Percentiles rank a stretch among this genome's conserved stretches.
Evolutionary conservation across 805 yeast species (phyloP).

Genomic region (Brettanomyces anomalus): DNA sequence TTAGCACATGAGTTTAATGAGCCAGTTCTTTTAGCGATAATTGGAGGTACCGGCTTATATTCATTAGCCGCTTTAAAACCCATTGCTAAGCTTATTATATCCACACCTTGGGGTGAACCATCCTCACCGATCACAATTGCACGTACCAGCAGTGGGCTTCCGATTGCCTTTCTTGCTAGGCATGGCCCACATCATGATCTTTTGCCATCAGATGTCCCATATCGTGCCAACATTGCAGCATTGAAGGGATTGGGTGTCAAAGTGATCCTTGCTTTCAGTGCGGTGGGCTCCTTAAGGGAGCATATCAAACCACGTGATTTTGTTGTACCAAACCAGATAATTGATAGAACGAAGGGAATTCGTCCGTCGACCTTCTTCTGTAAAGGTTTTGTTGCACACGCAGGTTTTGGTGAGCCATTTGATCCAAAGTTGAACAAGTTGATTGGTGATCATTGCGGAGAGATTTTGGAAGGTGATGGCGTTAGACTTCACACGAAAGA

Average conservation of each 20-base stretch:
- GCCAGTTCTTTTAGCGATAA: slow-evolving; percentile 75
- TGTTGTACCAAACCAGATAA: slow-evolving; percentile 92
- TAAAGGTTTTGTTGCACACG: slow-evolving; percentile 92
- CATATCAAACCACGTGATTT: slow-evolving; percentile 92
- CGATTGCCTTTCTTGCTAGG: slow-evolving; percentile 89
- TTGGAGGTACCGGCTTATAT: slow-evolving; percentile 98
- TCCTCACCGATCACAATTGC: slow-evolving; percentile 90
- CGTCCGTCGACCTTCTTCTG: slow-evolving; percentile 86
- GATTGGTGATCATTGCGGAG: slow-evolving; percentile 46
- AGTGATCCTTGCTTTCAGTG: slow-evolving; percentile 85
- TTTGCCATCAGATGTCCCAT: slow-evolving; percentile 88
- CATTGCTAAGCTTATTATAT: slow-evolving; percentile 70
- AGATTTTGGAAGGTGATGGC: slow-evolving; percentile 47
- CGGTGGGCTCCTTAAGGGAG: slow-evolving; percentile 90
- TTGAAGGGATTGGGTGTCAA: slow-evolving; percentile 79
- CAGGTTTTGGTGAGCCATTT: slow-evolving; percentile 95
- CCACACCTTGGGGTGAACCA: slow-evolving; percentile 97
- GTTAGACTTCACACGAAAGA: slow-evolving; percentile 57
- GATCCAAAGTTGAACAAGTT: slow-evolving; percentile 63
- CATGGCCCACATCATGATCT: slow-evolving; percentile 88
- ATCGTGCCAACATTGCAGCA: slow-evolving; percentile 93
- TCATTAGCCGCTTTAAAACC: slow-evolving; percentile 74
- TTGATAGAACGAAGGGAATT: slow-evolving; percentile 95
- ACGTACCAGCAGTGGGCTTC: slow-evolving; percentile 65
- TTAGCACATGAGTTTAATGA: slow-evolving; percentile 46